These are phyloP conservation scores for Coix lacrymajobi DNA, from an alignment of 176 grass and related monocot genomes.

Conservation along the genomic window DNA sequence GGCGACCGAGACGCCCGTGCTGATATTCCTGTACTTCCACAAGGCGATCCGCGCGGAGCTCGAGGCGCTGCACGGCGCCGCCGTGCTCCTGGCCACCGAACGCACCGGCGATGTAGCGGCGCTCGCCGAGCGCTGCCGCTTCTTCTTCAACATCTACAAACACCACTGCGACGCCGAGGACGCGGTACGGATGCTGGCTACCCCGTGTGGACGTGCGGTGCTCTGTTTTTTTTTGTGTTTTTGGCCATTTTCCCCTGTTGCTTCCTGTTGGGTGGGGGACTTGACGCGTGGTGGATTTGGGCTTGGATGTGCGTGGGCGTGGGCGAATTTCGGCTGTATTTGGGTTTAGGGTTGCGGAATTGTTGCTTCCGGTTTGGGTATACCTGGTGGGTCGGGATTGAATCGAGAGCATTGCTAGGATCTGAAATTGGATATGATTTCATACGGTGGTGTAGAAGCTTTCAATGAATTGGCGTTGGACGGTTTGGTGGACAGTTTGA, in stretches of 20 bases:
- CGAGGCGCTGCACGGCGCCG: slow-evolving; percentile 63
- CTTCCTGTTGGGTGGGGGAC: background rate
- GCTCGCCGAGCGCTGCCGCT: slow-evolving; percentile 66
- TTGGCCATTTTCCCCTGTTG: background rate
- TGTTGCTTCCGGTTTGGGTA: background rate
- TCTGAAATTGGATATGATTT: slow-evolving; percentile 37
- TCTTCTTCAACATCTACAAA: slow-evolving; percentile 89
- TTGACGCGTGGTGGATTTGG: slow-evolving; percentile 21
- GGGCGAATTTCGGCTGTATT: slow-evolving; percentile 4
- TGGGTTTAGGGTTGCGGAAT: slow-evolving; percentile 48
- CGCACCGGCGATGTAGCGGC: slow-evolving; percentile 52
- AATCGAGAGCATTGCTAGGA: slow-evolving; percentile 41
- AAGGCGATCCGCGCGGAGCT: slow-evolving; percentile 90
- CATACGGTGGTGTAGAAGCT: background rate
- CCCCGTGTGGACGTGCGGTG: background rate
- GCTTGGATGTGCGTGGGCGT: background rate
- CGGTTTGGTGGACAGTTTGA: background rate
- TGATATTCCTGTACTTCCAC: slow-evolving; percentile 97
- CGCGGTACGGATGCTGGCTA: slow-evolving; percentile 48
- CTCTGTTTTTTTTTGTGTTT: slow-evolving; percentile 6
- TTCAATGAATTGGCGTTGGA: slow-evolving; percentile 7
- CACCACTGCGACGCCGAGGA: slow-evolving; percentile 98
- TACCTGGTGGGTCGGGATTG: slow-evolving; percentile 19
- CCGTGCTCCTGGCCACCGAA: slow-evolving; percentile 75
- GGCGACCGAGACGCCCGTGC: slow-evolving; percentile 56